These are phyloP conservation scores for Petunia hybrid DNA, from an alignment of 305 asterid genomes.

Conservation along the genomic window DNA sequence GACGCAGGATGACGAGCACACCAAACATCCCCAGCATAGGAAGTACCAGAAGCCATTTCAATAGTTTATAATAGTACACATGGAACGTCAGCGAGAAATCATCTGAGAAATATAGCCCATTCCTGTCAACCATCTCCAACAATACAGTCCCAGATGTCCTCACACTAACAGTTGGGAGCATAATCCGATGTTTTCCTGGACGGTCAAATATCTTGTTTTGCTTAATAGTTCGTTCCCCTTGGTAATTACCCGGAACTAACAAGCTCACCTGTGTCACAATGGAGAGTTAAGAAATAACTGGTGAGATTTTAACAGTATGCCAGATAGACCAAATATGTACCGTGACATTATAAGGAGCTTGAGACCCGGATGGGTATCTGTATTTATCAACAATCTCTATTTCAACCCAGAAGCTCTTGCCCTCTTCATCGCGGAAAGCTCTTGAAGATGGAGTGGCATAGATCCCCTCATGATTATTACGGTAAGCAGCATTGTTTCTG, in stretches of 20 bases:
- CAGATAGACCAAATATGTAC: slow-evolving; percentile 42
- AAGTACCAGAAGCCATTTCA: slow-evolving; percentile 94
- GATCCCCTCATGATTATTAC: slow-evolving; percentile 79
- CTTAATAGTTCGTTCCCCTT: slow-evolving; percentile 90
- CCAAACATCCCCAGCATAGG: slow-evolving; percentile 98
- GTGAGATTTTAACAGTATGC: slow-evolving; percentile 19
- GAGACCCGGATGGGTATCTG: slow-evolving; percentile 88
- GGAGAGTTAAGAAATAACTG: slow-evolving; percentile 22
- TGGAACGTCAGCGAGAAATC: slow-evolving; percentile 97
- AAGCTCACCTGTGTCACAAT: slow-evolving; percentile 67
- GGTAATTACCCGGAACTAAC: slow-evolving; percentile 97
- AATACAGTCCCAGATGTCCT: slow-evolving; percentile 89
- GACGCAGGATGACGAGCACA: slow-evolving; percentile 87
- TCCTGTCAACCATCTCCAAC: slow-evolving; percentile 95
- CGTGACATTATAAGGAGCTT: slow-evolving; percentile 94
- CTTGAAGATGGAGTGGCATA: slow-evolving; percentile 83
- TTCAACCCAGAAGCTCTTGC: slow-evolving; percentile 94
- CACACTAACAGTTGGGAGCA: slow-evolving; percentile 85
- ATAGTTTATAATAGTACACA: slow-evolving; percentile 79
- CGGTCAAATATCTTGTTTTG: slow-evolving; percentile 63
- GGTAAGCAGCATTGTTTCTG: slow-evolving; percentile 80
- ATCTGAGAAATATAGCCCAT: slow-evolving; percentile 83
- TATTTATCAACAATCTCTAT: slow-evolving; percentile 81
- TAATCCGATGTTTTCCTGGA: slow-evolving; percentile 72
- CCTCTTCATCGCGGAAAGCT: slow-evolving; percentile 97